Conservation (phyloP, 2,329 filamentous ascomycete genomes). For the Penicillium sp. region DNA sequence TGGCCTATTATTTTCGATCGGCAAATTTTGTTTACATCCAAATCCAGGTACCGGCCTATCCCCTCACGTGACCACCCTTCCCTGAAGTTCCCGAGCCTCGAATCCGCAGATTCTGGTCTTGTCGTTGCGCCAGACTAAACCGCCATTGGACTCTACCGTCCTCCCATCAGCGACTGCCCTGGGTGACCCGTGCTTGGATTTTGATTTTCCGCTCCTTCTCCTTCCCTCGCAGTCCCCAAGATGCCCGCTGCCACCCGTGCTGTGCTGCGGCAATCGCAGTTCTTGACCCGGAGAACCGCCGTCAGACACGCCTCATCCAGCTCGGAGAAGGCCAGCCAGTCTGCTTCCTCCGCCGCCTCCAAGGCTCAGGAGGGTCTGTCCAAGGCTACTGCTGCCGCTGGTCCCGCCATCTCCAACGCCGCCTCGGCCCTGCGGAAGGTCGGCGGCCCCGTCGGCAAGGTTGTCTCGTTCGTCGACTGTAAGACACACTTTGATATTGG, state of each 20-base stretch:
- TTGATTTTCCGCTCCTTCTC: conserved; percentile 27
- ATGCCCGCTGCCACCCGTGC: conserved; percentile 48
- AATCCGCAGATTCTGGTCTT: conserved; percentile 40
- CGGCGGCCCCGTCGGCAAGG: conserved; percentile 76
- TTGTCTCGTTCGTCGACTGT: conserved; percentile 84
- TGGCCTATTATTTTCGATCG: too few species aligned
- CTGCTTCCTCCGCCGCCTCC: conserved; percentile 41
- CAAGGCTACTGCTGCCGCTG: conserved; percentile 74
- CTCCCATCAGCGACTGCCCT: conserved; percentile 29
- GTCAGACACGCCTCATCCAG: conserved; percentile 49
- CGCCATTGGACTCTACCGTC: conserved; percentile 42
- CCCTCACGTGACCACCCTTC: conserved; percentile 31
- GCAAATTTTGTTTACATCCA: conserved; percentile 10
- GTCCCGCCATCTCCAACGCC: conserved; percentile 70
- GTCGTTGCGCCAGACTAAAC: conserved; percentile 36
- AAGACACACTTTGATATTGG: conserved; percentile 43
- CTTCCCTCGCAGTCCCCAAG: conserved; percentile 31
- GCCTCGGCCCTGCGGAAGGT: conserved; percentile 70
- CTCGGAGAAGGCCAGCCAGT: conserved; percentile 47
- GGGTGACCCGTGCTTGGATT: conserved; percentile 27
- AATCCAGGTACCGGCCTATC: conserved; percentile 12
- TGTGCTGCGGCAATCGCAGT: conserved; percentile 48
- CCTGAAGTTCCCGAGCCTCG: conserved; percentile 45
- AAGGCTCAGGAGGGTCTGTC: conserved; percentile 82
- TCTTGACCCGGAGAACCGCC: conserved; percentile 46